A percentile compares a stretch with the other conserved stretches of the same genome.
These are phyloP conservation scores for Chionographis japonica DNA, from an alignment of 106 monocot species.

Conservation along the genomic window DNA sequence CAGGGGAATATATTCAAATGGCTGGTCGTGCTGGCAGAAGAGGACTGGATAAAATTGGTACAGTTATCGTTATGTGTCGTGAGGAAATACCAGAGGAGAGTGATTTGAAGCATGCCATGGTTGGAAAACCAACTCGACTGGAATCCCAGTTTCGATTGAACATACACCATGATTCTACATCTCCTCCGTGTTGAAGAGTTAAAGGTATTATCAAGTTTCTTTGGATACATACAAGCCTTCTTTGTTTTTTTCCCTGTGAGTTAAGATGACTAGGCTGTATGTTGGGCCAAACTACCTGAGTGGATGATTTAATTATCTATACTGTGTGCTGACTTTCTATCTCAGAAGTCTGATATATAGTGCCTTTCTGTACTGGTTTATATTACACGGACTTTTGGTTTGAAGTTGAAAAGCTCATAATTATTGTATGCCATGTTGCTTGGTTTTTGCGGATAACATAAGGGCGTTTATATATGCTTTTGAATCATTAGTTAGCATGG, in stretches of 20 bases:
- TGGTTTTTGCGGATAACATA: no score
- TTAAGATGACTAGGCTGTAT: no score
- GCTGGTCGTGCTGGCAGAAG: constrained; percentile 96
- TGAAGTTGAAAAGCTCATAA: no score
- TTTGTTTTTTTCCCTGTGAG: neutral
- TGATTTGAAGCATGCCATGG: constrained; percentile 73
- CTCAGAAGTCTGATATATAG: no score
- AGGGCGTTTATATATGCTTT: no score
- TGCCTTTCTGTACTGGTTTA: no score
- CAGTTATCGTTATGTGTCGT: constrained; percentile 88
- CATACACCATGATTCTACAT: constrained; percentile 95
- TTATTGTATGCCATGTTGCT: no score
- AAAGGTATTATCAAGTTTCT: constrained; percentile 42
- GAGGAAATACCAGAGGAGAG: constrained; percentile 91
- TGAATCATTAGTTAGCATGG: no score
- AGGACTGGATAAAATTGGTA: constrained; percentile 91
- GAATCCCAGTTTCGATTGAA: constrained; percentile 94
- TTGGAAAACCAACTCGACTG: constrained; percentile 84
- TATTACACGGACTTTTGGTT: no score
- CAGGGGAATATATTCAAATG: constrained; percentile 99
- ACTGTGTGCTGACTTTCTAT: no score
- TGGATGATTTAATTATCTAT: no score
- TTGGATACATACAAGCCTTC: neutral
- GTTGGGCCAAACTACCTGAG: no score
- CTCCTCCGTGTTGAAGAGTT: constrained; percentile 94